phyloP scores from a whole-genome alignment of 2,329 filamentous ascomycete genomes.

The Trichoderma lentiforme region DNA sequence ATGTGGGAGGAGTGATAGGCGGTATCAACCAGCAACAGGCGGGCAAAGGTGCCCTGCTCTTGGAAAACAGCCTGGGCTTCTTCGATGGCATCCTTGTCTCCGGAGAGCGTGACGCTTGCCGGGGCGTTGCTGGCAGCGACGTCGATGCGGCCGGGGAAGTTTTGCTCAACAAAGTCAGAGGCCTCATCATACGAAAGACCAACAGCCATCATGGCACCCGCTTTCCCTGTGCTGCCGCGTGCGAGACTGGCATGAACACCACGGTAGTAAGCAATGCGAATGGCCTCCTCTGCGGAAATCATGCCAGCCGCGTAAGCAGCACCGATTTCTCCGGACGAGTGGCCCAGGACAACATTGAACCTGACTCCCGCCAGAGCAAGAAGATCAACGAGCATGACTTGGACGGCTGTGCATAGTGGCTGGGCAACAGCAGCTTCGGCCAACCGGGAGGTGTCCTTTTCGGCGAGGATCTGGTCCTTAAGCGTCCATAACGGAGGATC shows the following conservation, averaged over 20 bases:
- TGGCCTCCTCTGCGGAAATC: constrained; percentile 29
- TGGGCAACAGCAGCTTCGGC: constrained; percentile 28
- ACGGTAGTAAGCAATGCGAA: constrained; percentile 15
- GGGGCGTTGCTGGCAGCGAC: constrained; percentile 6
- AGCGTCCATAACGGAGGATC: constrained; percentile 2
- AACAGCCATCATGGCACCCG: constrained; percentile 3
- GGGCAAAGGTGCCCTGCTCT: background rate
- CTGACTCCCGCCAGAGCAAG: constrained; percentile 30
- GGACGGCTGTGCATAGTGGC: constrained; percentile 30
- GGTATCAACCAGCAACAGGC: background rate
- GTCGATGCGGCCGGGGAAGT: background rate
- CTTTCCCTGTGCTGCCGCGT: background rate
- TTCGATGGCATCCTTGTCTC: background rate
- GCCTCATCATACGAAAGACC: background rate
- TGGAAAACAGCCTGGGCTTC: background rate
- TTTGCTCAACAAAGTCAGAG: background rate
- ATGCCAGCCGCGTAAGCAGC: constrained; percentile 48
- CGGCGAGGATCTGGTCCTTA: background rate
- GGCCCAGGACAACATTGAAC: constrained; percentile 41
- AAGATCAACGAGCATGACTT: constrained; percentile 30
- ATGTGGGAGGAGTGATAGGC: constrained; percentile 9
- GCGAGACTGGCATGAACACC: background rate
- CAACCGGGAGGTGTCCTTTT: background rate
- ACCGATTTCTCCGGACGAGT: constrained; percentile 50
- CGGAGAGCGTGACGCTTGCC: background rate